phyloP scores from a whole-genome alignment of 495 filamentous ascomycete species.

The Trichoderma virens region DNA sequence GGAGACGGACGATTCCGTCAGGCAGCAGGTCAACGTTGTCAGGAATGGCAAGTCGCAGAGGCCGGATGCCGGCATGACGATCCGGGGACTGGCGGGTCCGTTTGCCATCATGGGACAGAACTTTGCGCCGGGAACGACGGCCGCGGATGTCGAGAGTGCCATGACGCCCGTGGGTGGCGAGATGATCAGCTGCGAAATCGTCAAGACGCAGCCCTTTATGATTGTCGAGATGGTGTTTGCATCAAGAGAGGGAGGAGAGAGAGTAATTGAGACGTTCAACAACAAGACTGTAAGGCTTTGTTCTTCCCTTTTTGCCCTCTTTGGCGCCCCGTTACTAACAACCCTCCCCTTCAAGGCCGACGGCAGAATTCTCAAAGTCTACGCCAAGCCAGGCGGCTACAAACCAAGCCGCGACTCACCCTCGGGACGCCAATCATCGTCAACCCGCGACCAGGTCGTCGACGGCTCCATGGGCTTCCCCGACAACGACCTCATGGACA shows the following conservation, averaged over 20 bases:
- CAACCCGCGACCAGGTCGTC: constrained; percentile 34
- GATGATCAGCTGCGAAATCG: constrained; percentile 63
- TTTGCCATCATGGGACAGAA: constrained; percentile 81
- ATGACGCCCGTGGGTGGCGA: constrained; percentile 65
- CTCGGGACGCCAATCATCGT: constrained; percentile 13
- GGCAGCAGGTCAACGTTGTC: constrained; percentile 21
- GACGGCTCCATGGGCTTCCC: constrained; percentile 58
- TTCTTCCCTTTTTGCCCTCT: neutral
- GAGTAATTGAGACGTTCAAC: constrained; percentile 75
- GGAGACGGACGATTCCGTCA: constrained; percentile 16
- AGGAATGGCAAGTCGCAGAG: constrained; percentile 23
- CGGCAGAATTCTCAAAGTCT: constrained; percentile 71
- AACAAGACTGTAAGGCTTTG: constrained; percentile 61
- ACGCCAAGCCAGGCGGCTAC: constrained; percentile 49
- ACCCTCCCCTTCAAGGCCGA: constrained; percentile 56
- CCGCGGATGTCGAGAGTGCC: constrained; percentile 86
- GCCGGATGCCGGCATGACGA: constrained; percentile 53
- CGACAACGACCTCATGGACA: constrained; percentile 27
- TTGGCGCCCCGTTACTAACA: neutral
- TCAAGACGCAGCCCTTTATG: constrained; percentile 64
- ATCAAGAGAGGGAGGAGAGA: constrained; percentile 69
- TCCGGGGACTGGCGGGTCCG: constrained; percentile 72
- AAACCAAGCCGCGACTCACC: neutral
- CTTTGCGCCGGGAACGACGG: constrained; percentile 87
- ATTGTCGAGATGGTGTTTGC: constrained; percentile 81